phyloP scores from a whole-genome alignment of 306 rosid genomes.

The Medicago lupulina region DNA sequence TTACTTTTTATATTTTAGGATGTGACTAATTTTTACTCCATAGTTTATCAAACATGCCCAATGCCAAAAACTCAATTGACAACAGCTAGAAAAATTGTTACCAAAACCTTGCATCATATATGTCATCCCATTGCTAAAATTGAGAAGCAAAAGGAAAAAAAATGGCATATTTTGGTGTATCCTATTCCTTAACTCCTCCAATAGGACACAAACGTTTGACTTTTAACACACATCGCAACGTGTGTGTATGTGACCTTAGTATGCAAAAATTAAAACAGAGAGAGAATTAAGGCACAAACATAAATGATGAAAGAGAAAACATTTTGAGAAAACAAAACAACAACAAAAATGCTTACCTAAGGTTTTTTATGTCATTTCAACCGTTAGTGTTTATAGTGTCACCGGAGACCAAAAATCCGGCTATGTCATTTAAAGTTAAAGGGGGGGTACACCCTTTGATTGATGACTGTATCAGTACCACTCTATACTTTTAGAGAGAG shows the following conservation, averaged over 20 bases:
- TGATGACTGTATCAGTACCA: conserved; percentile 28
- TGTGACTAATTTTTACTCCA: background rate
- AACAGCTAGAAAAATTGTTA: background rate
- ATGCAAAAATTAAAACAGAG: conserved; percentile 29
- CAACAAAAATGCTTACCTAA: background rate
- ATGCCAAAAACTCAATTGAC: conserved; percentile 2
- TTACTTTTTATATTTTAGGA: background rate
- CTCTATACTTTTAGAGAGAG: conserved; percentile 6
- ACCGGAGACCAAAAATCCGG: conserved; percentile 32
- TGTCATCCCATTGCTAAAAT: background rate
- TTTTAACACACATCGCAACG: conserved; percentile 29
- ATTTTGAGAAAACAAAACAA: background rate
- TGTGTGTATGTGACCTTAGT: conserved; percentile 41
- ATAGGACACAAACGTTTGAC: conserved; percentile 55
- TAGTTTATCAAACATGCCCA: background rate
- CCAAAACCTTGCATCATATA: conserved; percentile 12
- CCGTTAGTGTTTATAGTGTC: background rate
- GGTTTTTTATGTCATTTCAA: conserved; percentile 38
- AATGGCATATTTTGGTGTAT: conserved; percentile 23
- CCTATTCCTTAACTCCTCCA: conserved; percentile 29
- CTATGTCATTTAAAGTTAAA: conserved; percentile 11
- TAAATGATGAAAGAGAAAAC: conserved; percentile 34
- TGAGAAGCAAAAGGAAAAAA: background rate
- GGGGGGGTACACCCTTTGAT: background rate
- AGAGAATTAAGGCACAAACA: conserved; percentile 27